Base-by-base conservation (phyloP, 352 stramenopile genomes). In the Pythium diclinum region DNA sequence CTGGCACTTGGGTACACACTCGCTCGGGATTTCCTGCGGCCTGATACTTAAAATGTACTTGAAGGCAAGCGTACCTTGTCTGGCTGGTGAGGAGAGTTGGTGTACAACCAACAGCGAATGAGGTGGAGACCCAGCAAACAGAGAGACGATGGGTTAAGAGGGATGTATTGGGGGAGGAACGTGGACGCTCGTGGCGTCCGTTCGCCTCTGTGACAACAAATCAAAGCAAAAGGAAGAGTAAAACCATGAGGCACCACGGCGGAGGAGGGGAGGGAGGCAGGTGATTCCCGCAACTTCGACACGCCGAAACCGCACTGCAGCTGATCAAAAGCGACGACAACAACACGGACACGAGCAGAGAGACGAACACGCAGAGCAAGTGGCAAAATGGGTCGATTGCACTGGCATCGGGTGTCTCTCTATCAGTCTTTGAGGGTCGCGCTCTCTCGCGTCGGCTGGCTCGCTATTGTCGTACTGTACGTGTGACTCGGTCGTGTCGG, bases 1-100 rank as follows among this genome's bases (percentile, higher is more conserved):
- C 60, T 72, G 10, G 72, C 73, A 21, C 80, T 91, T 47, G 85
- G 85, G 0, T 91, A 89, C 59, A 64, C 74, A 11, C 55, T 91
- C 10, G 77, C 80, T 13, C 70, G 75, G 53, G 78, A 87, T 28
- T 91, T 86, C 65, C 32, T 90, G 34, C 57, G 52, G 16, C 61
- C 67, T 9, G 62, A 62, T n/a, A 55, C n/a, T 3, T 68, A 44
- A 17, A 6, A 11, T 49, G 17, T 28, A 8, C 8, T 49, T 21
- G 11, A 6, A 25, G 42, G n/a, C 9, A 25, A 6, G 42, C 42
- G 42, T 49, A 49, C 42, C 42, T 49, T 25, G 17, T 42, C 42
- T 48, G 9, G 17, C 40, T 6, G 16, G 40, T 48, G 14, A 21
- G n/a, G 21, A 49, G 17, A 25, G 38, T 46, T 7, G 38, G 2